Base-by-base conservation (phyloP, 176 grass and related monocot genomes). In the Chrysopogon serrulatus region DNA sequence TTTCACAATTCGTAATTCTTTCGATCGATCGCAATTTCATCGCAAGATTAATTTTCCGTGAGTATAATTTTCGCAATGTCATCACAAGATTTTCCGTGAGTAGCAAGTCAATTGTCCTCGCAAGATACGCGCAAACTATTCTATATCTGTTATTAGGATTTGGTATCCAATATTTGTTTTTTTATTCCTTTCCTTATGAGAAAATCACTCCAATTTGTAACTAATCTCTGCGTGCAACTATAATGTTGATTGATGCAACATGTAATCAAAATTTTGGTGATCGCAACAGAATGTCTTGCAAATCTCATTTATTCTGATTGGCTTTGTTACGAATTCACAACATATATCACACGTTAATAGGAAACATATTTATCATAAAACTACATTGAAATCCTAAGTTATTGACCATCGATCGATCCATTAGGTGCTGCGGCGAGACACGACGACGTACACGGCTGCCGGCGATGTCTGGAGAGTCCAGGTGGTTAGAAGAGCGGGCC, bases 401-500 rank as follows among this genome's bases (percentile, higher is more conserved):
- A 27, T 31, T 73, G 8, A 71, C 24, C 68, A 18, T 53, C 2
- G 7, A 11, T 59, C 1, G 23, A 24, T 71, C 70, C 15, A 31
- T 31, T 30, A 63, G 26, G 2, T 63, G 26, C 6, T 63, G 26
- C 6, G 12, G 60, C 1, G 15, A 45, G 16, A 14, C 42, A 1
- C 53, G 19, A 14, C 23, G 10, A 24, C 35, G 21, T n/a, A n/a
- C n/a, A 2, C 18, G 19, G 24, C 12, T 4, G 9, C 18, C 18
- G 18, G 10, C 21, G 35, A 14, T 68, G 35, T 6, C 10, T 23
- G 19, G 65, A 6, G n/a, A 60, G 28, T 3, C 26, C 3, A 26
- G 59, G 1, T 6, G 6, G 5, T 41, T 75, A 86, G 62, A 70
- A 63, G 19, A 81, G 79, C 33, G 73, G 48, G 31, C 91, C 89